Conservation (phyloP, 148 eudicot genomes). For the Agrostemma githago region DNA sequence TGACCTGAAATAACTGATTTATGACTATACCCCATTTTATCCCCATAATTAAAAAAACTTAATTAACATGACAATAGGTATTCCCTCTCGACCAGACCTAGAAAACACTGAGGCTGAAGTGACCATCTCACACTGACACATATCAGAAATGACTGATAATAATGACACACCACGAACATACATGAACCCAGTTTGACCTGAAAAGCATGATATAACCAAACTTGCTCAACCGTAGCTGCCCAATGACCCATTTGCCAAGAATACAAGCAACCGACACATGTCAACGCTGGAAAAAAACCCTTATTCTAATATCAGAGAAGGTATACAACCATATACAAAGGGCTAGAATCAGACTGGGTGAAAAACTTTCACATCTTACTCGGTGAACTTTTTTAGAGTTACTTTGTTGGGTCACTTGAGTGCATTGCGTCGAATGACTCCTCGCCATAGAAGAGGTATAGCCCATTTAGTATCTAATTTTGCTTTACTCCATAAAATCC, state of each 20-base stretch:
- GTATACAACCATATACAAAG: neutral
- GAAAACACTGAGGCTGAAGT: neutral
- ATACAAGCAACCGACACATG: neutral
- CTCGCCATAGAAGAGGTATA: too few relatives aligned
- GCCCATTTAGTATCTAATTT: too few relatives aligned
- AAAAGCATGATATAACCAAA: neutral
- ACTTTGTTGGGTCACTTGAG: neutral
- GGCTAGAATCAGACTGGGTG: neutral
- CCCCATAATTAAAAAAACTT: neutral
- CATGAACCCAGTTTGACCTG: neutral
- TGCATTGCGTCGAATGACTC: too few relatives aligned
- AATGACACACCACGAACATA: neutral
- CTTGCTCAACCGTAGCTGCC: neutral
- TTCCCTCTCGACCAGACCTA: neutral
- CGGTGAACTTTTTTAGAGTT: neutral
- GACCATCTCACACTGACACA: too few relatives aligned
- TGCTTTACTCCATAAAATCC: too few relatives aligned
- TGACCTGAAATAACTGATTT: neutral
- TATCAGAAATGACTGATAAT: neutral
- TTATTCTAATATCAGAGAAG: neutral
- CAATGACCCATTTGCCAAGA: neutral
- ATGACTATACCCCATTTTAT: neutral
- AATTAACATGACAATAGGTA: neutral
- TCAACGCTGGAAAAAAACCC: too few relatives aligned
- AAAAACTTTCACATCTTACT: too few relatives aligned